A percentile compares a stretch with the other conserved stretches of the same genome.
These are phyloP conservation scores for Rhynchosporium secalis DNA, from an alignment of 2,329 filamentous ascomycete species.

Conservation along the genomic window DNA sequence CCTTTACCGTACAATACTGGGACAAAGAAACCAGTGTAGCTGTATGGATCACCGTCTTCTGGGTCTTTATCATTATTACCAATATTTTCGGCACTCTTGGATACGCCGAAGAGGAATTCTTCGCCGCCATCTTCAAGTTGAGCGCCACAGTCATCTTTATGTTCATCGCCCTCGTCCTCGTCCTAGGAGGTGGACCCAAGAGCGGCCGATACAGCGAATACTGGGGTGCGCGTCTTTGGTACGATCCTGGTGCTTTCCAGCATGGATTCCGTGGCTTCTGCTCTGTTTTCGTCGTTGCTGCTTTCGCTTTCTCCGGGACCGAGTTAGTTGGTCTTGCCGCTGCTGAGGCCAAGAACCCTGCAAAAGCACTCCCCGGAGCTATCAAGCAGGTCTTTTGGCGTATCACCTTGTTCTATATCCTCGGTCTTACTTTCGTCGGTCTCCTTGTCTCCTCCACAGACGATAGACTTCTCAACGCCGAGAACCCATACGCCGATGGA, in stretches of 20 bases:
- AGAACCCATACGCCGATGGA: conserved; percentile 59
- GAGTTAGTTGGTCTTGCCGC: conserved; percentile 75
- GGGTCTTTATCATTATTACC: conserved; percentile 51
- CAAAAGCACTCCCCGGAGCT: conserved; percentile 78
- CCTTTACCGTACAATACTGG: conserved; percentile 56
- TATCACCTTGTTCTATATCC: conserved; percentile 84
- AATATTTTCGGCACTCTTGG: conserved; percentile 56
- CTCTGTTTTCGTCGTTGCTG: conserved; percentile 72
- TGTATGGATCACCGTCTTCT: conserved; percentile 59
- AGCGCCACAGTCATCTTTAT: conserved; percentile 61
- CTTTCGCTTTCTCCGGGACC: conserved; percentile 73
- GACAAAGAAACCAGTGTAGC: conserved; percentile 47
- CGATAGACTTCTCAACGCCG: conserved; percentile 58
- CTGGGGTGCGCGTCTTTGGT: conserved; percentile 68
- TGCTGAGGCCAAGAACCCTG: conserved; percentile 73
- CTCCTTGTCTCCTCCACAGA: conserved; percentile 76
- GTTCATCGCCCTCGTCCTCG: conserved; percentile 41
- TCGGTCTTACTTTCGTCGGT: conserved; percentile 77
- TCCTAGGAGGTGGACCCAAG: conserved; percentile 68
- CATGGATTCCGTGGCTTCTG: conserved; percentile 79
- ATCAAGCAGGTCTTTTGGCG: conserved; percentile 95
- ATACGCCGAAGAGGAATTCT: conserved; percentile 56
- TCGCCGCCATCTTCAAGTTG: conserved; percentile 58
- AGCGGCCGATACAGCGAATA: conserved; percentile 68
- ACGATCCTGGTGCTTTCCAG: conserved; percentile 74